Evolutionary conservation across 345 rosid species (phyloP), one percentile per base, ranked within the genome.

Genomic region (Anacardium occidentale): DNA sequence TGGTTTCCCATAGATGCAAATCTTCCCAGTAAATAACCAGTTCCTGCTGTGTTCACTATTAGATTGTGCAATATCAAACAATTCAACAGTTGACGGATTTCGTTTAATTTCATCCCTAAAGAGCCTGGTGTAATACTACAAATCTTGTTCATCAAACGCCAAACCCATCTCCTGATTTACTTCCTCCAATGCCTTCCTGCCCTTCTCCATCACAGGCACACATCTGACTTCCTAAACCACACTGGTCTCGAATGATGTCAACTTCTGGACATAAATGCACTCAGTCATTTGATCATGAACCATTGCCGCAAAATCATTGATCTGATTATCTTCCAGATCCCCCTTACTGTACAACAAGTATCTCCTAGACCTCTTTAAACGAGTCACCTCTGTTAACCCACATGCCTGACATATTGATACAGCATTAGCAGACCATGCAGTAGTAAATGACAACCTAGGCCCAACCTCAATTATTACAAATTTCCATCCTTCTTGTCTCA

Each of bases 261-360:
- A 72, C 82, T 64, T 90, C 57, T 88, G 83, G 0, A 76, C 4
- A 83, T 89, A 94, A 57, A 88, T 87, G 68, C 96, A 88, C 75
- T 94, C 98, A 0, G 97, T 92, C 98, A 92, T 92, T 59, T 94
- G 82, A 76, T 92, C 97, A 75, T 92, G 98, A 69, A 92, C 94
- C 89, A 89, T 79, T 3, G 87, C 88, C 42, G 90, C 87, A 85
- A 92, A 94, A 66, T 87, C 92, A 13, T 68, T 78, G 18, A 89
- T 79, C 50, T 83, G 95, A 76, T 67, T 67, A 26, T 89, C 97
- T 62, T 45, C 83, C 74, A 94, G 52, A 2, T 73, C 77, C 66
- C 85, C 88, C 73, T 84, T 81, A 79, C 86, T 85, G 73, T 75
- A 90, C 80, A 92, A 73, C 77, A 92, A 78, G 67, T 90, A 94